Base-by-base conservation (phyloP, 805 yeast species). In the Trichomonascus vanleenenianus region DNA sequence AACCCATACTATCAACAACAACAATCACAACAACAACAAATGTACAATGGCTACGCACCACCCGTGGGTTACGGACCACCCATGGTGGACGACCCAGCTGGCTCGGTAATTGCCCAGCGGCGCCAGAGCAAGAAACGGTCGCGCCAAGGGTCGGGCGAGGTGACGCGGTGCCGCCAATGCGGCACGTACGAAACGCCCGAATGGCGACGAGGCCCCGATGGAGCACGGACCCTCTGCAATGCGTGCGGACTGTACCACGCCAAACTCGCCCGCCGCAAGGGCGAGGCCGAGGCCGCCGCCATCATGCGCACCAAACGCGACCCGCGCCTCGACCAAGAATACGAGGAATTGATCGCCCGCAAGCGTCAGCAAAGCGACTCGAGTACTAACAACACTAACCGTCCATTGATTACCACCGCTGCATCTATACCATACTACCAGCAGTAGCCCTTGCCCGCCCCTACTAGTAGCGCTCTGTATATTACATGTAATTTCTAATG, bases 171-270 rank as follows among this genome's bases (percentile, higher is more conserved):
- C 53, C 69, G 67, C 36, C 71, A 74, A 48, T 79, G 85, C 55
- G 72, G 70, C n/a, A 68, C 73, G 3, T 63, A 58, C 6, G 76
- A 75, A 39, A 83, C 94, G 0, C 93, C 93, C 0, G 93, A 85
- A 61, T 85, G 95, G 94, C 66, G 94, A 45, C 72, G 82, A 39
- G 93, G 93, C 0, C 93, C 95, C 1, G 74, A 75, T 44, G 94
- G 93, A 2, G 76, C 78, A 11, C 67, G 87, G 34, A 81, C 88
- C 0, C 63, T 85, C 42, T 85, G 94, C 64, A 85, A 85, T 60
- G 93, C 93, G 1, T 85, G 95, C 61, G 95, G 95, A 0, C 64
- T 85, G 35, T 81, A 73, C 58, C 84, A 78, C 59, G 82, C 85
- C 38, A 84, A 84, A 57, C 64, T 83, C 27, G 68, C 75, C 43